Conservation (phyloP, 78 protist species). For the Chrysochromulina tobinii region DNA sequence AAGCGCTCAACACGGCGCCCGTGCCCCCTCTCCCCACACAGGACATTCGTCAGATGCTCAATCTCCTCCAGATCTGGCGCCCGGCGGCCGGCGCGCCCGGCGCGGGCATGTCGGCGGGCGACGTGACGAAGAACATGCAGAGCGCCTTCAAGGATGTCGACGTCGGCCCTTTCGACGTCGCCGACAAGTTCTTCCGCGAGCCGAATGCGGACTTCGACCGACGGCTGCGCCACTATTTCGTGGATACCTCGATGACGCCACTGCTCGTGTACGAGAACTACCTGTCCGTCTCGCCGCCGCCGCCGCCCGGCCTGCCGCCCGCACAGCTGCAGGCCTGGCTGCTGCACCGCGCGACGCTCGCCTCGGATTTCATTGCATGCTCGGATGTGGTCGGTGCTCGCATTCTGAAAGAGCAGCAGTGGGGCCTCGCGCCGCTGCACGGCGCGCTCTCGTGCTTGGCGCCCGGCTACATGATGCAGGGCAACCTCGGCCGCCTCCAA, state of each 20-base stretch:
- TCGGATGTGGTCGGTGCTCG: constrained; percentile 29
- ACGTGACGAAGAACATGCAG: not conserved
- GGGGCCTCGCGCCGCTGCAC: constrained; percentile 27
- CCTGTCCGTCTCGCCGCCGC: not conserved
- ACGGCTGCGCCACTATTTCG: constrained; percentile 10
- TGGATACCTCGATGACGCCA: constrained; percentile 13
- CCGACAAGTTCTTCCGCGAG: not conserved
- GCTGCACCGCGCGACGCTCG: constrained; percentile 16
- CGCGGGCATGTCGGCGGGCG: not conserved
- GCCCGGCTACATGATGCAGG: constrained; percentile 8
- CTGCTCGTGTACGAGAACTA: constrained; percentile 42
- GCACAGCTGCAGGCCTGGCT: not conserved
- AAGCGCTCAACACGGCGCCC: too few species aligned
- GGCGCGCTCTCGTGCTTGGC: not conserved
- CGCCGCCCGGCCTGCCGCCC: not conserved
- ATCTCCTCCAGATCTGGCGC: constrained; percentile 50
- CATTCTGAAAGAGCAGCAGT: constrained; percentile 26
- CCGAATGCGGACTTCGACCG: not conserved
- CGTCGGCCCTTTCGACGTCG: not conserved
- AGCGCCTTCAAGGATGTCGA: not conserved
- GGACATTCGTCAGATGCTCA: constrained; percentile 65
- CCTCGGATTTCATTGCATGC: constrained; percentile 35
- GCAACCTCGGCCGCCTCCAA: not conserved
- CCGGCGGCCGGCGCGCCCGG: not conserved
- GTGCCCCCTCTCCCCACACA: too few species aligned